phyloP scores from a whole-genome alignment of 495 filamentous ascomycete species.

The Aspergillus avenaceus region DNA sequence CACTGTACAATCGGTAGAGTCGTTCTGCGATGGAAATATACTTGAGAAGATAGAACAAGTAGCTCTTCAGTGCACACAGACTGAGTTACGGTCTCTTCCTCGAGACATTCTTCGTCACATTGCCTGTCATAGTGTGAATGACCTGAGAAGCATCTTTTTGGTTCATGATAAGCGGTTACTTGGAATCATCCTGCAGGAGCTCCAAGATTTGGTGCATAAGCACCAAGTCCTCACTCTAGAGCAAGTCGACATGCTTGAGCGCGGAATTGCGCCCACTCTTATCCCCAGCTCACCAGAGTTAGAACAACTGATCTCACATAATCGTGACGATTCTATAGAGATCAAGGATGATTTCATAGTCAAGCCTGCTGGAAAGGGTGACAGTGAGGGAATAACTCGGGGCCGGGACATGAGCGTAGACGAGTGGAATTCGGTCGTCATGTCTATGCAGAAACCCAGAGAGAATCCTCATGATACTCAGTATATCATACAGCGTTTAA shows the following conservation, averaged over 20 bases:
- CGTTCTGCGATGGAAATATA: no score
- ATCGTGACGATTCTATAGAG: not conserved
- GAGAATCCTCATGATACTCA: not conserved
- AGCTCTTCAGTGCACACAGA: not conserved
- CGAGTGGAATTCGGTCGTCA: constrained; percentile 12
- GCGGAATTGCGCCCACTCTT: constrained; percentile 10
- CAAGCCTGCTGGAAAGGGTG: constrained; percentile 26
- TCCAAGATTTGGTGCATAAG: constrained; percentile 17
- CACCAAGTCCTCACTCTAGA: constrained; percentile 14
- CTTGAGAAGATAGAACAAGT: no score
- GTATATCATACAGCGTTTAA: constrained; percentile 17
- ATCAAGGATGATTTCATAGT: constrained; percentile 26
- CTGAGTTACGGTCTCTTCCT: not conserved
- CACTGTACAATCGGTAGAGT: no score
- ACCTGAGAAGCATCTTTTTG: constrained; percentile 32
- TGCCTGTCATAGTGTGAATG: no score
- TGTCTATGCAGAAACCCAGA: not conserved
- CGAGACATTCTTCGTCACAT: not conserved
- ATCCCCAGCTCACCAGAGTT: constrained; percentile 8
- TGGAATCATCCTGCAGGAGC: constrained; percentile 29
- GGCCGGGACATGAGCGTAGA: constrained; percentile 23
- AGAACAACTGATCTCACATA: not conserved
- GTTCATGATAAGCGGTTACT: constrained; percentile 39
- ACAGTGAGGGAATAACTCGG: constrained; percentile 33
- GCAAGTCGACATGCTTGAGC: constrained; percentile 21